Evolutionary conservation across 805 yeast genomes (phyloP), one percentile per base, ranked within the genome.

Genomic region (Candida argentea): DNA sequence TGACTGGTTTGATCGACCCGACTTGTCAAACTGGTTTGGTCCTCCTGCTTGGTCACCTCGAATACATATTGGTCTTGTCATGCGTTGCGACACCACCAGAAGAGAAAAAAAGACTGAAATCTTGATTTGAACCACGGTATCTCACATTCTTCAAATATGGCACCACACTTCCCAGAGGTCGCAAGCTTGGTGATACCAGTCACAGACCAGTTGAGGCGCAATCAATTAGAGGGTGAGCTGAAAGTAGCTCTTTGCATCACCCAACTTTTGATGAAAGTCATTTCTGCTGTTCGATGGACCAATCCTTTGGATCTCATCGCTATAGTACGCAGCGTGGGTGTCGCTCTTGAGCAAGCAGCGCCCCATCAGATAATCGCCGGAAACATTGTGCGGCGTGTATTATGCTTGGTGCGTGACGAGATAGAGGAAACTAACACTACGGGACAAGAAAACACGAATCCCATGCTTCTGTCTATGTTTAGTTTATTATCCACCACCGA

Each of bases 341-440:
- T 61, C 22, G 57, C 68, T 18, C 57, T 91, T 26, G 73, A 73
- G 21, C 70, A 67, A 14, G 94, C 96, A 3, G 91, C 83, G 46
- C 96, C 97, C 5, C 70, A 84, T 38, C 94, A 87, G 43, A 76
- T 86, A 40, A 71, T 86, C 3, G 73, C 87, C 31, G 97, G 97
- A 6, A 91, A 91, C 50, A 78, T 91, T 21, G 80, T 89, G 11
- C 71, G 97, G 50, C 69, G 98, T 48, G 87, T 89, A 1, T 61
- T 91, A 38, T 86, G 94, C 1, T 59, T 83, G 30, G 75, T 89
- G 28, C 66, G 97, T 42, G 97, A 91, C 42, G 95, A 87, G 50
- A 70, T 78, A 17, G 84, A 71, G 35, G 35, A 43, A 21, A 35
- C 44, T 4, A 50, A 47, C 26, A 45, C 47, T 14, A 34, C 30